phyloP scores from a whole-genome alignment of 371 early-diverging fungal species.

The Mucor irregularis region DNA sequence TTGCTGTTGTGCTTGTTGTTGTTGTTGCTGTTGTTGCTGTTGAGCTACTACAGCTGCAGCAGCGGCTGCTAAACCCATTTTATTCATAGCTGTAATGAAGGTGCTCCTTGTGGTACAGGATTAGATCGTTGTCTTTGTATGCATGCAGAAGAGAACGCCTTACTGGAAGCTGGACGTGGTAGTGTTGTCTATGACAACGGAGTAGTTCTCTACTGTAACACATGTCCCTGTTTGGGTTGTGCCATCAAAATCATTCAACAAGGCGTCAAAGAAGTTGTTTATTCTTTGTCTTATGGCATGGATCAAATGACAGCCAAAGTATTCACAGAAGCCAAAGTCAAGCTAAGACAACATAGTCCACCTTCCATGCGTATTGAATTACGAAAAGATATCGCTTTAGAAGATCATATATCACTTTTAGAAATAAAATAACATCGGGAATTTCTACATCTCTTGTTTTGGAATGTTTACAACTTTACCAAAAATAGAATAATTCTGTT shows the following conservation, averaged over 20 bases:
- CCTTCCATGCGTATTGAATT: slow-evolving; percentile 49
- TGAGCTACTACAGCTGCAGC: slow-evolving; percentile 21
- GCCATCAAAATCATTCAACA: slow-evolving; percentile 96
- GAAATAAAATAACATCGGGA: slow-evolving; percentile 11
- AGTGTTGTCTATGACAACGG: slow-evolving; percentile 65
- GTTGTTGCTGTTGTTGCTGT: slow-evolving; percentile 18
- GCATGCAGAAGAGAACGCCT: slow-evolving; percentile 99
- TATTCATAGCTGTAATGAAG: slow-evolving; percentile 81
- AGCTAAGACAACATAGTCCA: slow-evolving; percentile 77
- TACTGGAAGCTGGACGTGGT: slow-evolving; percentile 92
- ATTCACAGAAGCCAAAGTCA: slow-evolving; percentile 80
- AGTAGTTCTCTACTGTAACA: slow-evolving; percentile 91
- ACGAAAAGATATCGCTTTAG: slow-evolving; percentile 24
- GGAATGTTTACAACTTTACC: slow-evolving; percentile 18
- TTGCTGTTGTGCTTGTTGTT: slow-evolving; percentile 10
- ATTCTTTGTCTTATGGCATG: slow-evolving; percentile 86
- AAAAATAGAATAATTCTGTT: slow-evolving; percentile 4
- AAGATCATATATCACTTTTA: slow-evolving; percentile 15
- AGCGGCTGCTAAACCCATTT: slow-evolving; percentile 17
- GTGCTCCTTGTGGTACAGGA: slow-evolving; percentile 71
- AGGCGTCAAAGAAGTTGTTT: slow-evolving; percentile 92
- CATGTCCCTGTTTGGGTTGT: slow-evolving; percentile 89
- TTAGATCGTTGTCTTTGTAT: slow-evolving; percentile 94
- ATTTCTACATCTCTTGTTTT: slow-evolving; percentile 7
- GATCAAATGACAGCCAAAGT: slow-evolving; percentile 80